phyloP scores from a whole-genome alignment of 2,329 filamentous ascomycete genomes.

The Lojkania enalia region DNA sequence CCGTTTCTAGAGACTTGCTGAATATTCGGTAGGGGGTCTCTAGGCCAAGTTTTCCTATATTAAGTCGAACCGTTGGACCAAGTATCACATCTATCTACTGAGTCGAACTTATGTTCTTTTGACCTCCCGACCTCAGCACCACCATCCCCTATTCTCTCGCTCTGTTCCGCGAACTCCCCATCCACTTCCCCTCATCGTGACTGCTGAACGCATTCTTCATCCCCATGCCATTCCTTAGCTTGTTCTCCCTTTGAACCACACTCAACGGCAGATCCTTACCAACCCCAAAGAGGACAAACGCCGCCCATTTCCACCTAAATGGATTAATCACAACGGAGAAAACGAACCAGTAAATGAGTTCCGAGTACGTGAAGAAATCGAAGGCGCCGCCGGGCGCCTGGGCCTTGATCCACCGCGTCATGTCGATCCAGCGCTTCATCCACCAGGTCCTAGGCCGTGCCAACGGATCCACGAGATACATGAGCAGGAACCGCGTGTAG shows the following conservation, averaged over 20 bases:
- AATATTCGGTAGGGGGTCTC: no score
- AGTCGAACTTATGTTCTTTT: no score
- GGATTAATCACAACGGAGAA: constrained; percentile 81
- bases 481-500: constrained; percentile 81
- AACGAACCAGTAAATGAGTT: constrained; percentile 82
- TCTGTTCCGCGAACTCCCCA: constrained; percentile 5
- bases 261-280: constrained; percentile 67
- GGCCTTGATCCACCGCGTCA: constrained; percentile 72
- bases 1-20: no score
- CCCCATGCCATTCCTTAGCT: constrained; percentile 58
- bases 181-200: constrained; percentile 9
- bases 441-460: constrained; percentile 70
- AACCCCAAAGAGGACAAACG: constrained; percentile 79
- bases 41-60: no score
- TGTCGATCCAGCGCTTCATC: constrained; percentile 87
- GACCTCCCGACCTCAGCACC: no score
- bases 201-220: constrained; percentile 24
- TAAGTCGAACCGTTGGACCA: no score
- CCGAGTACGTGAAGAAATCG: constrained; percentile 87
- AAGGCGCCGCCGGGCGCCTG: constrained; percentile 71
- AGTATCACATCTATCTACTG: no score
- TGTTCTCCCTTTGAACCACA: constrained; percentile 69
- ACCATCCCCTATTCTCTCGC: background rate
- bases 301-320: constrained; percentile 87
- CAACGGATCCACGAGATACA: constrained; percentile 81